Evolutionary conservation across 192 early-diverging fungal species (phyloP).

Genomic region (Coemansia interrupta): DNA sequence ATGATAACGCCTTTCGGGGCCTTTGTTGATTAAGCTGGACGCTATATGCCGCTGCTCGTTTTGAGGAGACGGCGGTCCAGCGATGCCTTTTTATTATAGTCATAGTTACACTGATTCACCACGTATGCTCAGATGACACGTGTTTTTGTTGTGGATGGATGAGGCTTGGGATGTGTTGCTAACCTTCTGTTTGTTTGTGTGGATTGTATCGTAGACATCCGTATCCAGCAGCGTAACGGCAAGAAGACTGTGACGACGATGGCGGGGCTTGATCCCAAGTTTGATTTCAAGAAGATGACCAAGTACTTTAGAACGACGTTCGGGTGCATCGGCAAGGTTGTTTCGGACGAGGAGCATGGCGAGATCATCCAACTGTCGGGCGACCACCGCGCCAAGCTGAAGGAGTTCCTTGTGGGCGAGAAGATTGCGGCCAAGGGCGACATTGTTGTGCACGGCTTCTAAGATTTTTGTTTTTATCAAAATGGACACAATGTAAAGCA

Average conservation of each 20-base stretch:
- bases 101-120: constrained; percentile 61
- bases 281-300: constrained; percentile 86
- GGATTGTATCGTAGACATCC: constrained; percentile 74
- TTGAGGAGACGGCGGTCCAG: constrained; percentile 31
- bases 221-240: constrained; percentile 95
- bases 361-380: constrained; percentile 92
- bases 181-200: not conserved
- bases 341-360: constrained; percentile 88
- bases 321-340: constrained; percentile 94
- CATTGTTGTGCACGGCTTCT: constrained; percentile 97
- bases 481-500: not conserved
- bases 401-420: constrained; percentile 72
- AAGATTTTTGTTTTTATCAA: constrained; percentile 17
- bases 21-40: constrained; percentile 5
- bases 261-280: constrained; percentile 80
- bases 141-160: not conserved
- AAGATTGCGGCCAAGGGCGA: constrained; percentile 79
- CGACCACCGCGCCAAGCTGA: constrained; percentile 86
- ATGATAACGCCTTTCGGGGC: constrained; percentile 13
- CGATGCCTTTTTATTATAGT: constrained; percentile 45
- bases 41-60: constrained; percentile 19
- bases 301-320: constrained; percentile 96
- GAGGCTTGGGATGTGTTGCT: not conserved
- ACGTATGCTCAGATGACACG: not conserved
- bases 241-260: constrained; percentile 96